Evolutionary conservation across 768 basidiomycete species (phyloP), one percentile per base, ranked within the genome.

Genomic region (Boletus rubropictus): DNA sequence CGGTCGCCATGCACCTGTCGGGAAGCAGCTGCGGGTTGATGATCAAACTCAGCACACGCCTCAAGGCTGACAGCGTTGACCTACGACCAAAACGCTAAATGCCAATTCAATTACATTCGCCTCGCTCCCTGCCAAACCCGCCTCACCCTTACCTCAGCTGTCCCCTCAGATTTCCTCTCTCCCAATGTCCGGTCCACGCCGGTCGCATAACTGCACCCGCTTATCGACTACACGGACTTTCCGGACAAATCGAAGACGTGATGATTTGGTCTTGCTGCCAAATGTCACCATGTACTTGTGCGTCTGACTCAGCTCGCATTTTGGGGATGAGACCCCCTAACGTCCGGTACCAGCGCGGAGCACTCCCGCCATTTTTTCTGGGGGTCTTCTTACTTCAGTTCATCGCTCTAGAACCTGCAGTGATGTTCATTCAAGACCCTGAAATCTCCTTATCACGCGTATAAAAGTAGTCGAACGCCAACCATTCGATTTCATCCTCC

Each of bases 301-400:
- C 33, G 39, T 33, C 14, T 7, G 32, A 49, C 38, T n/a, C n/a
- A n/a, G n/a, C 35, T 42, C 44, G 37, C 52, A 18, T 50, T 56
- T 57, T 51, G 45, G 60, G 64, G 53, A 45, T 35, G 45, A 22
- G 21, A 51, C 51, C 52, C 49, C 57, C 48, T 54, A 45, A 49
- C 39, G 9, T 48, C 49, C 53, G 50, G 49, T 46, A 40, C 10
- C 25, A 45, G 1, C 44, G 51, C 52, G 34, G 58, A 42, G 36
- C 35, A 45, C 44, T 33, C 45, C 52, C 47, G 40, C 53, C 43
- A 1, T 39, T 51, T 57, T 62, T 65, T 64, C 52, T 56, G 62
- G 65, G 64, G 65, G 55, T 49, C 18, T 48, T 57, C 55, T 66
- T 66, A 66, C 66, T 64, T 64, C 66, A 68, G 55, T 52, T 20